These are phyloP conservation scores for Colletotrichum tanaceti DNA, from an alignment of 2,329 filamentous ascomycete species.

Conservation along the genomic window DNA sequence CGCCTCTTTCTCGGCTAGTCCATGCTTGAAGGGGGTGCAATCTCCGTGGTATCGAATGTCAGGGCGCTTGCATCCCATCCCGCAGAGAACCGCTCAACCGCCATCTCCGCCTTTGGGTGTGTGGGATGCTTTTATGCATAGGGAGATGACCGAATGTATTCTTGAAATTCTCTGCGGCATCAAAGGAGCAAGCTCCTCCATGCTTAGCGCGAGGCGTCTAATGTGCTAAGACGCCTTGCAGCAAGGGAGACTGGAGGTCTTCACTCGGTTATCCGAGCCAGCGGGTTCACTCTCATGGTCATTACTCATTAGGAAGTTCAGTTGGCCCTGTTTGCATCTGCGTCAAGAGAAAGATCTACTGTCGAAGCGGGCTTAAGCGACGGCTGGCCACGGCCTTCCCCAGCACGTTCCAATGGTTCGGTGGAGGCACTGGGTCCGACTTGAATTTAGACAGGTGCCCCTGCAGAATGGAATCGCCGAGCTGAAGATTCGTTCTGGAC, in stretches of 20 bases:
- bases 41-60: constrained; percentile 19
- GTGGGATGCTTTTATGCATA: neutral
- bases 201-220: neutral
- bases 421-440: constrained; percentile 31
- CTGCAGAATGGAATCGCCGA: constrained; percentile 19
- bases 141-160: neutral
- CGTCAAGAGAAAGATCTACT: constrained; percentile 19
- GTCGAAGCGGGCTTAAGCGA: constrained; percentile 29
- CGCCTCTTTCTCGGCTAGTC: neutral
- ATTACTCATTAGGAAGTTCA: neutral
- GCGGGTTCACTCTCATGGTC: neutral
- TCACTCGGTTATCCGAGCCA: neutral
- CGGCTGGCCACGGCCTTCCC: neutral
- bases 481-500: constrained; percentile 1
- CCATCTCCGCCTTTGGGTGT: neutral
- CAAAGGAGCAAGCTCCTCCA: neutral
- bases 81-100: too few relatives aligned
- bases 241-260: too few relatives aligned
- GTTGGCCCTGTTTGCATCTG: neutral
- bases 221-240: neutral
- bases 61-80: constrained; percentile 16
- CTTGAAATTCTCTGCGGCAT: neutral
- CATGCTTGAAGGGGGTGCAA: constrained; percentile 18
- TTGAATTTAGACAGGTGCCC: constrained; percentile 24
- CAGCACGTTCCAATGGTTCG: constrained; percentile 39